phyloP scores from a whole-genome alignment of 305 asterid genomes.

The Solanum chacoense region DNA sequence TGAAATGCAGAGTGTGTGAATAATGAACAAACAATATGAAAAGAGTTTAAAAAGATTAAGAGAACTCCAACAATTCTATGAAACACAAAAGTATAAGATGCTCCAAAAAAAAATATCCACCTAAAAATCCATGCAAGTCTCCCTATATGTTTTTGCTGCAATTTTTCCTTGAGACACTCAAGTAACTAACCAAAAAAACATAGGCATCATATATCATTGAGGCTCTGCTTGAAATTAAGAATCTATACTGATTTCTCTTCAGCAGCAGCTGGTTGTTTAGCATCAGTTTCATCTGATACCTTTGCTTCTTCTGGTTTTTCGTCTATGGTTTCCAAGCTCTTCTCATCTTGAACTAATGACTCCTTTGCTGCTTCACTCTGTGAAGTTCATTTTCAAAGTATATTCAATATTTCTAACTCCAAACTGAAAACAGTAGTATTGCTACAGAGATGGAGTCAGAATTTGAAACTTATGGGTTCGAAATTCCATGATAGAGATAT shows the following conservation, averaged over 20 bases:
- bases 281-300: neutral
- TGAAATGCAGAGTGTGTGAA: neutral
- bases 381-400: neutral
- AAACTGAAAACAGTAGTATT: neutral
- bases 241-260: neutral
- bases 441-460: neutral
- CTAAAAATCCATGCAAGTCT: neutral
- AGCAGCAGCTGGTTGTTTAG: neutral
- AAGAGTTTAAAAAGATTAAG: neutral
- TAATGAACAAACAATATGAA: neutral
- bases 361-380: neutral
- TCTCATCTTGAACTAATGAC: constrained; percentile 4
- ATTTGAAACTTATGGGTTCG: neutral
- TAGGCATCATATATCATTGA: neutral
- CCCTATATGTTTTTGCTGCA: neutral
- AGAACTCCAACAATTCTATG: neutral
- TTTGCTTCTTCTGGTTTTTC: constrained; percentile 2
- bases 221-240: neutral
- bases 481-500: neutral
- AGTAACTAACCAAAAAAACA: neutral
- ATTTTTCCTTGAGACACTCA: neutral
- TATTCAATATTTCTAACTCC: neutral
- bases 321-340: neutral
- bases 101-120: neutral
- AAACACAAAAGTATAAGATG: neutral